Evolutionary conservation across 805 yeast species (phyloP).

Genomic region (Zygotorulaspora danielsina): DNA sequence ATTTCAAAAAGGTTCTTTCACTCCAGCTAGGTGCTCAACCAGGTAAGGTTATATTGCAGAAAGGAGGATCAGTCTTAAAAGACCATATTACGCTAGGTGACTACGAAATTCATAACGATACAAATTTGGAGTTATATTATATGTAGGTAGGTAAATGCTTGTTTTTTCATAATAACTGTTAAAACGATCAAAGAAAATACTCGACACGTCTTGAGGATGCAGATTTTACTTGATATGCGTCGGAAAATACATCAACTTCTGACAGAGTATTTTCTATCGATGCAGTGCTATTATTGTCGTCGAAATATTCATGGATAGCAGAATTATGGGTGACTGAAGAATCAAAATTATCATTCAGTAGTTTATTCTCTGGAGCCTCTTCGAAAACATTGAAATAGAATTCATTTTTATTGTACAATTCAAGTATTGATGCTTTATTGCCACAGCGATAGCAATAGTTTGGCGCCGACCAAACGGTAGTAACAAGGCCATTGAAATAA

Average conservation of each 20-base stretch:
- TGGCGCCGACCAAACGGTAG: constrained; percentile 99
- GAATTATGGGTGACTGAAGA: constrained; percentile 16
- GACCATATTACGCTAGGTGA: constrained; percentile 92
- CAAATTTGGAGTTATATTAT: constrained; percentile 79
- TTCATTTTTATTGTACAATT: constrained; percentile 65
- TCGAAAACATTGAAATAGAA: constrained; percentile 87
- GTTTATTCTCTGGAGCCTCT: constrained; percentile 89
- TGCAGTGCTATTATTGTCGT: constrained; percentile 11
- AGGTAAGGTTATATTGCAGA: constrained; percentile 63
- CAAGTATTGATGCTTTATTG: constrained; percentile 94
- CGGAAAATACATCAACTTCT: constrained; percentile 32
- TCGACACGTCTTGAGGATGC: constrained; percentile 34
- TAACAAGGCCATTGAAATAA: constrained; percentile 82
- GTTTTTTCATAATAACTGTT: constrained; percentile 32
- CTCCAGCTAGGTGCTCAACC: constrained; percentile 75
- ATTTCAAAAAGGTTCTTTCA: constrained; percentile 78
- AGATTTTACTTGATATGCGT: constrained; percentile 34
- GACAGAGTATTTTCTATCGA: constrained; percentile 10
- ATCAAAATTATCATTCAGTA: constrained; percentile 27
- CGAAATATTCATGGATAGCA: constrained; percentile 21
- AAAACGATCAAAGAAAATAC: constrained; percentile 27
- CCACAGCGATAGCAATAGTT: constrained; percentile 97
- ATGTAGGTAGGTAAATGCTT: constrained; percentile 37
- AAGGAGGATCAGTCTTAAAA: constrained; percentile 78
- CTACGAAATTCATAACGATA: constrained; percentile 88